Base-by-base conservation (phyloP, 495 filamentous ascomycete species). In the Trichoderma gamsii region DNA sequence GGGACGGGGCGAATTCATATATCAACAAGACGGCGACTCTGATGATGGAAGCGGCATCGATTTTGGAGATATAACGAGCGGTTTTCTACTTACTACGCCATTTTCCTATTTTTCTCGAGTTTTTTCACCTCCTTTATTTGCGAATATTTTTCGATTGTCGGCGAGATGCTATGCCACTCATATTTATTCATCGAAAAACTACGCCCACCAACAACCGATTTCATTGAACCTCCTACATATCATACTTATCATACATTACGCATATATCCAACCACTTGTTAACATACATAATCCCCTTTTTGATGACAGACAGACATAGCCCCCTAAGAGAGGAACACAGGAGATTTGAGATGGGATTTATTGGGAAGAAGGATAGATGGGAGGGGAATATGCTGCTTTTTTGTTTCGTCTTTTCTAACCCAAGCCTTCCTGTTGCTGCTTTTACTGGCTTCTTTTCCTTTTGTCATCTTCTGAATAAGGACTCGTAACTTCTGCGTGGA, bases 21-120 rank as follows among this genome's bases (percentile, higher is more conserved):
- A 82, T 97, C 21, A 79, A 89, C 70, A 90, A 88, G 72, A 87
- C 91, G 11, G 90, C 94, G 12, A 77, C 76, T 15, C 88, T 89
- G 65, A 81, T 97, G 67, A 81, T 78, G 64, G 73, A 78, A 59
- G 95, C 95, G 21, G 88, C 86, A 3, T 23, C 56, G 23, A 61
- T 61, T 61, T 18, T 61, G 56, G 56, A 61, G 27, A 11, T 61
- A 32, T 61, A 61, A 21, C 56, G 56, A 29, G 5, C 12, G 5
- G 52, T 1, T 12, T 13, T 29, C 25, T 13, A 21, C 27, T 56
- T 25, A 38, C 35, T 38, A 38, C 35, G 5, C 35, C 35, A 38
- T 38, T 38, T 38, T 38, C 35, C 35, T 38, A 29, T 7, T 38
- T 38, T 38, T 38, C 3, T 38, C 8, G 35, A 38, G 35, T 9